Percentiles rank a stretch among this genome's conserved stretches.
phyloP scores from a whole-genome alignment of 2,329 filamentous ascomycete species.

The Colletotrichum sp. region DNA sequence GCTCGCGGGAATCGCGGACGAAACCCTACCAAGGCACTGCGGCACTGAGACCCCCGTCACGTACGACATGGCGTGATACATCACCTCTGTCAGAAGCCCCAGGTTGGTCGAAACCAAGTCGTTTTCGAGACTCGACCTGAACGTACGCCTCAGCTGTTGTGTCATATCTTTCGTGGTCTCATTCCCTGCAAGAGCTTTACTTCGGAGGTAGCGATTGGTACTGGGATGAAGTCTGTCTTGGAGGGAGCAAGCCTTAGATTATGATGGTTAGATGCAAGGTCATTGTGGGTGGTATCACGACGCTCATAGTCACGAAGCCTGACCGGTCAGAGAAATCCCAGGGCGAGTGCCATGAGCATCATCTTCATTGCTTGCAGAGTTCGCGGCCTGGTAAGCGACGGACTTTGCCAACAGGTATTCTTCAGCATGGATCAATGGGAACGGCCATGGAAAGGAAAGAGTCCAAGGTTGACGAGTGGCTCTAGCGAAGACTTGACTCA shows the following conservation, averaged over 20 bases:
- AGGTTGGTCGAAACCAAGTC: too few relatives aligned
- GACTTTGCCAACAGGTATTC: neutral
- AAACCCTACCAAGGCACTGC: too few relatives aligned
- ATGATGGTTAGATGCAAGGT: neutral
- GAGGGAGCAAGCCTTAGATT: neutral
- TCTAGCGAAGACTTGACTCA: accelerated
- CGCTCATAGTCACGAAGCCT: neutral
- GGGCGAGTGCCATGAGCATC: too few relatives aligned
- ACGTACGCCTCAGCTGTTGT: too few relatives aligned
- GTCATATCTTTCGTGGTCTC: accelerated
- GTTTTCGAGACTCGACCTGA: too few relatives aligned
- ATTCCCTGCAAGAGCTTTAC: too few relatives aligned
- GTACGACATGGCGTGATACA: too few relatives aligned
- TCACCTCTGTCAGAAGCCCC: accelerated
- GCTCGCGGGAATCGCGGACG: accelerated
- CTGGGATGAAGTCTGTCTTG: neutral
- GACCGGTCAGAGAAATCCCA: too few relatives aligned
- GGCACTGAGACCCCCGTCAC: too few relatives aligned
- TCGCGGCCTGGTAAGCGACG: neutral
- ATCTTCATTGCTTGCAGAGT: neutral
- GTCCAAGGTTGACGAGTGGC: neutral
- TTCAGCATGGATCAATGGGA: neutral
- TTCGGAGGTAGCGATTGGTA: too few relatives aligned
- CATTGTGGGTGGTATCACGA: accelerated
- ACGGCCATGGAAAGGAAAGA: neutral